Evolutionary conservation across 129 eudicot genomes (phyloP), one percentile per base, ranked within the genome.

Genomic region (Kitagawia praeruptora): DNA sequence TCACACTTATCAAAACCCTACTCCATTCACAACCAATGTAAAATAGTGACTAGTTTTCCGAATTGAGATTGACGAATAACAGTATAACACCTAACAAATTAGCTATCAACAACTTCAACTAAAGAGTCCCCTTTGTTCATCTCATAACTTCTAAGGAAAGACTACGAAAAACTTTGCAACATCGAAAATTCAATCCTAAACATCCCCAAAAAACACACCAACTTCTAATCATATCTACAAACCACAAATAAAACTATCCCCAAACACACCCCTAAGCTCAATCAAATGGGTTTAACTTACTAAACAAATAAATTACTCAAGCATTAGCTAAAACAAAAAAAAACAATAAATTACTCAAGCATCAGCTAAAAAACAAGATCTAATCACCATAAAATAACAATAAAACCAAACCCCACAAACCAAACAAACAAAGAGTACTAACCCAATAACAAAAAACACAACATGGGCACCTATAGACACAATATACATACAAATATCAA

Each of bases 401-500:
- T 51, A 23, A 23, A 61, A 61, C 12, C 28, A n/a, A 61, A 61
- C 27, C 69, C 34, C 15, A 61, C 28, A 61, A 58, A 61, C 69
- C 69, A 58, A 23, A 8, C 0, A 63, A 25, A 25, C 70, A 63
- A 63, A n/a, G 8, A 63, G 6, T 9, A 34, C 37, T 10, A 64
- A 25, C 28, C 37, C 37, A 64, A 64, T 64, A 1, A 2, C 12
- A 64, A 64, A 28, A 27, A 7, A 64, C 4, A 6, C 10, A 64
- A 66, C 28, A 21, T 41, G 45, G 45, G 15, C 42, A 18, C 13
- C 51, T n/a, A 58, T 38, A 42, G 2, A 23, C 23, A 72, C 77
- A 74, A 13, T 88, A 86, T 81, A 81, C 0, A 70, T 49, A 56
- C 78, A 54, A 70, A 78, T 40, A 25, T 42, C 63, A 27, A 40